phyloP scores from a whole-genome alignment of 208 protist species.

The Entamoeba invadens region DNA sequence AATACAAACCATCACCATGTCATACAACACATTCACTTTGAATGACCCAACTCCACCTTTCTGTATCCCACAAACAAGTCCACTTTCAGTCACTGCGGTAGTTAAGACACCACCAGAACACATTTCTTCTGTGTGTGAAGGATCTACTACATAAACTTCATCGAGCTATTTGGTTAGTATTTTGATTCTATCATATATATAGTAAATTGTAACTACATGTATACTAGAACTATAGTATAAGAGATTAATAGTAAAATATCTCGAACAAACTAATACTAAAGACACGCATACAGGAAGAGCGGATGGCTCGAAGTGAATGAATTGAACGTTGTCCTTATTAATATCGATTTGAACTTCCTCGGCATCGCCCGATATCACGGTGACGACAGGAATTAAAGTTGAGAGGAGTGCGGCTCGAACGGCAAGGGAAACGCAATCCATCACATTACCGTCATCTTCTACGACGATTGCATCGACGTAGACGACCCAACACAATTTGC shows the following conservation, averaged over 20 bases:
- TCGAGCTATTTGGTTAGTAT: no score
- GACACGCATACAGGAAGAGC: not conserved
- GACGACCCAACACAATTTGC: not conserved
- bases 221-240: no score
- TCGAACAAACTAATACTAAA: no score
- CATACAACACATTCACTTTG: not conserved
- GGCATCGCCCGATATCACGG: not conserved
- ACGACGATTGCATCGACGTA: not conserved
- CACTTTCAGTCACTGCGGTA: not conserved
- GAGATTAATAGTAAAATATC: no score
- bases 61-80: not conserved
- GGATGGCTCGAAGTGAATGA: not conserved
- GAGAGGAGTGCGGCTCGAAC: not conserved
- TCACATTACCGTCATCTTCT: not conserved
- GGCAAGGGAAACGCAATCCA: not conserved
- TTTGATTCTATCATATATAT: no score
- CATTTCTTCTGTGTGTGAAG: not conserved
- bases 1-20: not conserved
- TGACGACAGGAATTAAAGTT: not conserved
- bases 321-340: not conserved
- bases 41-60: not conserved
- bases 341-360: not conserved
- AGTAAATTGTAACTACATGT: no score
- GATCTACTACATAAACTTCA: not conserved
- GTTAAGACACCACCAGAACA: not conserved